phyloP scores from a whole-genome alignment of 2,329 filamentous ascomycete genomes.

The Falciphora oryzae region DNA sequence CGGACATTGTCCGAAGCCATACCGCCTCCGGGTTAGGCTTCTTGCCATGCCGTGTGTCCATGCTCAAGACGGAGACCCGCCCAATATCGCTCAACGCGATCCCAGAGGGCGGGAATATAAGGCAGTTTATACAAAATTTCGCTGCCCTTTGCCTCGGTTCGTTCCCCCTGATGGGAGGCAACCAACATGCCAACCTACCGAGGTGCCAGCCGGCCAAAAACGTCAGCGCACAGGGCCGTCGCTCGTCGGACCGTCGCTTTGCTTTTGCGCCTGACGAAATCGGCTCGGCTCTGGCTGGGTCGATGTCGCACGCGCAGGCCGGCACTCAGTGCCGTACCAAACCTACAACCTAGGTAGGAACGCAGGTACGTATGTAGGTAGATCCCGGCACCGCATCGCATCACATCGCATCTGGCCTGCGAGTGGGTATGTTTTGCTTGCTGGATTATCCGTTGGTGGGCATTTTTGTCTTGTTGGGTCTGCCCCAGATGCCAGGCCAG shows the following conservation, averaged over 20 bases:
- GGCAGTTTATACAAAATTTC: background rate
- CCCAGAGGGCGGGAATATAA: background rate
- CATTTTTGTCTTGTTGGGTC: background rate
- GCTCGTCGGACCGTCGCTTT: background rate
- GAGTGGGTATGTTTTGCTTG: background rate
- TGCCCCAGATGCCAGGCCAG: background rate
- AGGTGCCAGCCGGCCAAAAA: background rate
- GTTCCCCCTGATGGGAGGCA: background rate
- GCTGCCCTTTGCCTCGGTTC: background rate
- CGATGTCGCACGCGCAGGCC: background rate
- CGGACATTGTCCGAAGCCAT: background rate
- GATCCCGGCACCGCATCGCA: background rate
- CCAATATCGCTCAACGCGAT: background rate
- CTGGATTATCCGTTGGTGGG: no score
- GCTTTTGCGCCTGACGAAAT: background rate
- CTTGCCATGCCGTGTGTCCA: background rate
- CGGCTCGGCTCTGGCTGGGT: background rate
- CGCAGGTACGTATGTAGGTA: background rate
- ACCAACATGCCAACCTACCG: background rate
- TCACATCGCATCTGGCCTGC: background rate
- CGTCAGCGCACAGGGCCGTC: background rate
- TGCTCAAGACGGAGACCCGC: background rate
- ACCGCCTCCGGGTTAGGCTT: no score
- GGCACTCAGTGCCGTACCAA: background rate
- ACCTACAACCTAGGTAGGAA: no score